Evolutionary conservation across 768 basidiomycete genomes (phyloP).

Genomic region (Astraeus odoratus): DNA sequence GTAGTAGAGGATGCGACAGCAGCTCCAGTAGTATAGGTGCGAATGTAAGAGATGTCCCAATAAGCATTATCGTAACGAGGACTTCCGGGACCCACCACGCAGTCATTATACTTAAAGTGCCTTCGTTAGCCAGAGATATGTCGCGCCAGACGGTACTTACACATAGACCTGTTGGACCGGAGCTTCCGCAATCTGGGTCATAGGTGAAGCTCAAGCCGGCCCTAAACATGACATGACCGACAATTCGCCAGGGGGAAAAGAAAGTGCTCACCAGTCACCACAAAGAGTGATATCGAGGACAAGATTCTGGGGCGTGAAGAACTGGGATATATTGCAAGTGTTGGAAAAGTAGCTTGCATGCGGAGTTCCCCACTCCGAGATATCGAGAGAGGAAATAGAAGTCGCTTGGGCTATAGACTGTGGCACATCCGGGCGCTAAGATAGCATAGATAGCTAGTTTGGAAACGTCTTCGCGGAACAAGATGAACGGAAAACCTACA

Average conservation of each 20-base stretch:
- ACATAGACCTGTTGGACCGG: constrained; percentile 35
- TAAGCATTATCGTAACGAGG: constrained; percentile 53
- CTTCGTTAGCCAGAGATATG: background rate
- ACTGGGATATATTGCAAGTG: constrained; percentile 38
- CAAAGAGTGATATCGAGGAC: constrained; percentile 52
- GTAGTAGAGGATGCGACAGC: constrained; percentile 7
- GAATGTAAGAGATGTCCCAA: constrained; percentile 63
- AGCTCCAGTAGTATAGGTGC: constrained; percentile 41
- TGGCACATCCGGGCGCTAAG: constrained; percentile 36
- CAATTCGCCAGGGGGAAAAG: background rate
- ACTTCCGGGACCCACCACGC: constrained; percentile 48
- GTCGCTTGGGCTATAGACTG: constrained; percentile 26
- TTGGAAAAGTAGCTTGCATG: constrained; percentile 35
- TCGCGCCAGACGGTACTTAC: constrained; percentile 21
- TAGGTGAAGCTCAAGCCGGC: constrained; percentile 43
- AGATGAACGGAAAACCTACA: too few relatives aligned
- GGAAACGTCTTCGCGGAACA: too few relatives aligned
- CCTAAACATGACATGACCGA: constrained; percentile 31
- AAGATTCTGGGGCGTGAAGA: constrained; percentile 43
- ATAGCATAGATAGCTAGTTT: too few relatives aligned
- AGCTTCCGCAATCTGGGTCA: constrained; percentile 32
- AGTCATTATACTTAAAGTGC: constrained; percentile 39
- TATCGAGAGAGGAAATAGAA: constrained; percentile 29
- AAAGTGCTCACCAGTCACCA: constrained; percentile 35
- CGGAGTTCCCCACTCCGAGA: constrained; percentile 39